These are phyloP conservation scores for Vitis hybrid DNA, from an alignment of 177 flowering plant species.

Conservation along the genomic window DNA sequence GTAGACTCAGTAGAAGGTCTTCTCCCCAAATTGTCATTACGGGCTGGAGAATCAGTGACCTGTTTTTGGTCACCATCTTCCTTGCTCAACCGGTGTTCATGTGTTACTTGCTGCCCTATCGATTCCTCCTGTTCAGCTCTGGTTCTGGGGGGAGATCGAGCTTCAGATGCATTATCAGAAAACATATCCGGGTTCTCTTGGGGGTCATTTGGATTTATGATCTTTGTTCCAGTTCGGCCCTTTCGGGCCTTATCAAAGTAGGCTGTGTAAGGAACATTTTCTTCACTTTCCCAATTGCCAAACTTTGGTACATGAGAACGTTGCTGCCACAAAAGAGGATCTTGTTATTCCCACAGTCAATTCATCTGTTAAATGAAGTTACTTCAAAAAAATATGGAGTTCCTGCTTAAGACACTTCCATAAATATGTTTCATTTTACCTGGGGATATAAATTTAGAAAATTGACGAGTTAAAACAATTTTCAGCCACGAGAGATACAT, in stretches of 20 bases:
- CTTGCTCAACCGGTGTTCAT: constrained; percentile 36
- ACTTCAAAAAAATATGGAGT: too few relatives aligned
- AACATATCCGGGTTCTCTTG: constrained; percentile 55
- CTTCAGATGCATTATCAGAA: constrained; percentile 24
- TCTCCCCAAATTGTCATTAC: constrained; percentile 33
- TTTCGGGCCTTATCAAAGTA: constrained; percentile 81
- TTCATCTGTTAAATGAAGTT: too few relatives aligned
- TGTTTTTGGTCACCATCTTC: constrained; percentile 48
- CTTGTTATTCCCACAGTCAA: too few relatives aligned
- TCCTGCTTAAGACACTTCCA: too few relatives aligned
- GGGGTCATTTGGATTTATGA: constrained; percentile 81
- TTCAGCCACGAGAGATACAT: too few relatives aligned
- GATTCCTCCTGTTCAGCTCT: constrained; percentile 34
- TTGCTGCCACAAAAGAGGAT: constrained; percentile 34
- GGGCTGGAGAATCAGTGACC: constrained; percentile 37
- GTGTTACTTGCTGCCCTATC: constrained; percentile 17
- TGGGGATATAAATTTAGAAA: too few relatives aligned
- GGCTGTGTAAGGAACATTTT: constrained; percentile 74
- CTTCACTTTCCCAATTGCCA: constrained; percentile 82
- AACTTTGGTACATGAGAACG: constrained; percentile 70
- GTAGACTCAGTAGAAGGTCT: constrained; percentile 18
- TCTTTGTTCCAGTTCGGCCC: constrained; percentile 50
- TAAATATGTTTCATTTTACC: too few relatives aligned
- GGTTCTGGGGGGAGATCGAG: constrained; percentile 27
- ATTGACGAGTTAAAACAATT: too few relatives aligned